These are phyloP conservation scores for Angomonas ambiguus DNA, from an alignment of 208 protist genomes.

Conservation along the genomic window DNA sequence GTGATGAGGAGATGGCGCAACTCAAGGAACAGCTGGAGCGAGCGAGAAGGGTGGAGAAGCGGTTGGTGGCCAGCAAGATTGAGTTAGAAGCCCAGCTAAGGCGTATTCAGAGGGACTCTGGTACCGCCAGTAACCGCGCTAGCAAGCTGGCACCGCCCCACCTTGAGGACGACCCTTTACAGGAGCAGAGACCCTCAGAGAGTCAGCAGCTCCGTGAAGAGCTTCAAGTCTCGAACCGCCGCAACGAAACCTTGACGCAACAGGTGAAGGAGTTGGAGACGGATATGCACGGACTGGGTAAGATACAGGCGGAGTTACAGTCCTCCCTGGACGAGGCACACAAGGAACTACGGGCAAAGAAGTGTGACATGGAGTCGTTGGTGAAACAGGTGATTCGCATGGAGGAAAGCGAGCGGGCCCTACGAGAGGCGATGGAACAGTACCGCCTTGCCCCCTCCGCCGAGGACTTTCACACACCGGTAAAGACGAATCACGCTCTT, in stretches of 20 bases:
- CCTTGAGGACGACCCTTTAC: background rate
- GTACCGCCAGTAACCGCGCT: background rate
- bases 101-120: constrained; percentile 8
- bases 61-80: constrained; percentile 7
- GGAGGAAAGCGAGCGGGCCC: constrained; percentile 38
- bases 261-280: constrained; percentile 59
- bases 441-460: background rate
- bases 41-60: constrained; percentile 10
- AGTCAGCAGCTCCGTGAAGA: constrained; percentile 21
- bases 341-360: constrained; percentile 47
- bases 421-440: constrained; percentile 12
- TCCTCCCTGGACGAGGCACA: constrained; percentile 32
- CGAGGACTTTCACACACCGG: background rate
- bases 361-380: constrained; percentile 49
- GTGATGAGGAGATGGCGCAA: constrained; percentile 9
- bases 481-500: background rate
- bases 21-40: background rate
- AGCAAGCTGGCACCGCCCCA: background rate
- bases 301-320: constrained; percentile 56
- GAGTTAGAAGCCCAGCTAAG: constrained; percentile 13
- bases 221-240: constrained; percentile 18
- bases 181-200: background rate
- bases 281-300: constrained; percentile 55
- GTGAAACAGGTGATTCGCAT: constrained; percentile 43
- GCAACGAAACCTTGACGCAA: constrained; percentile 19